Percentiles rank a stretch among this genome's conserved stretches.
Evolutionary conservation across 2,329 filamentous ascomycete species (phyloP).

Genomic region (Chrysoporthe cubensis): DNA sequence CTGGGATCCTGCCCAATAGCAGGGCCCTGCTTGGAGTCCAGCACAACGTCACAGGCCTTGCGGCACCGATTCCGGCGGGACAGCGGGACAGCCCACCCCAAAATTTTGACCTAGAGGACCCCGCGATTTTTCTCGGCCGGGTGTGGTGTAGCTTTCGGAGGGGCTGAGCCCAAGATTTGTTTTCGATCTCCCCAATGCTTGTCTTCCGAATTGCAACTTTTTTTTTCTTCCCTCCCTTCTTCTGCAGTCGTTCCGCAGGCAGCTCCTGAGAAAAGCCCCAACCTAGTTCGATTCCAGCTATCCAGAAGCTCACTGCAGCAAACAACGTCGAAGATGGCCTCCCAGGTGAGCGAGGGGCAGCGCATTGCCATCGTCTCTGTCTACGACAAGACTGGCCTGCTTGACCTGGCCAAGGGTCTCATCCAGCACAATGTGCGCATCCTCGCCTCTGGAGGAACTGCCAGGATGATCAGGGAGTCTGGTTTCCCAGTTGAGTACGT

Average conservation of each 20-base stretch:
- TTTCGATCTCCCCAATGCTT: background rate
- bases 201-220: background rate
- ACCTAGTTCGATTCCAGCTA: background rate
- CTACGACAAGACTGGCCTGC: conserved; percentile 96
- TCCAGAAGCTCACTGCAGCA: background rate
- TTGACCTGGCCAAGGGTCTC: conserved; percentile 90
- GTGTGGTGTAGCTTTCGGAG: conserved; percentile 7
- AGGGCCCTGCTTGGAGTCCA: conserved; percentile 7
- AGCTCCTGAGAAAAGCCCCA: background rate
- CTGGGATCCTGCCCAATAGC: conserved; percentile 11
- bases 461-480: conserved; percentile 95
- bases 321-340: conserved; percentile 13
- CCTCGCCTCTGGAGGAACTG: conserved; percentile 91
- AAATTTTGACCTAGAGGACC: conserved; percentile 25
- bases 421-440: conserved; percentile 88
- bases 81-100: conserved; percentile 11
- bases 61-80: conserved; percentile 22
- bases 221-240: background rate
- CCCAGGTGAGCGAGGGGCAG: conserved; percentile 43
- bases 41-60: conserved; percentile 23
- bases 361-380: conserved; percentile 91
- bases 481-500: conserved; percentile 90
- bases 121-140: conserved; percentile 13
- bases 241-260: background rate
- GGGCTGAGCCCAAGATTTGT: conserved; percentile 1